These are phyloP conservation scores for Pleoardoris graminearum DNA, from an alignment of 2,329 filamentous ascomycete species.

Conservation along the genomic window DNA sequence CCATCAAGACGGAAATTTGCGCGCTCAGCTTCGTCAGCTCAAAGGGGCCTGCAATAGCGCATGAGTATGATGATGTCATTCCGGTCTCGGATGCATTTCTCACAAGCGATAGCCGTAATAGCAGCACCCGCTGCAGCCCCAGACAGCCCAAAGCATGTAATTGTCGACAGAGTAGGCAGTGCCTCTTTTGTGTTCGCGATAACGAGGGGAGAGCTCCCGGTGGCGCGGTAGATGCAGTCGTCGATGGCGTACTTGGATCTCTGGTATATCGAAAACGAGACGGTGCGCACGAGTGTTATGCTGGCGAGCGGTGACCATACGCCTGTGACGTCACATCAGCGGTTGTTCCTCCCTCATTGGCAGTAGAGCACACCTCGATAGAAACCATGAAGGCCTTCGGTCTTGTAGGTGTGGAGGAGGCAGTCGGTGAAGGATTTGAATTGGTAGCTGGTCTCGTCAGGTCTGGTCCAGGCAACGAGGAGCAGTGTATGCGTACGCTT, in stretches of 20 bases:
- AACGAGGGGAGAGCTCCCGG: conserved; percentile 71
- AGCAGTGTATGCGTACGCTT: conserved; percentile 56
- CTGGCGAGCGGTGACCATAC: conserved; percentile 79
- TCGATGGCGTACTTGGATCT: conserved; percentile 74
- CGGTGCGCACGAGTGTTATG: conserved; percentile 75
- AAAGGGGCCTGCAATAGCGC: conserved; percentile 65
- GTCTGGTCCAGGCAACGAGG: conserved; percentile 3
- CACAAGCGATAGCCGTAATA: conserved; percentile 78
- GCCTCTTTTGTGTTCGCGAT: conserved; percentile 72
- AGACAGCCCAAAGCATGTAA: conserved; percentile 75
- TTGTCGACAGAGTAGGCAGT: conserved; percentile 72
- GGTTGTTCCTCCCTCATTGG: conserved; percentile 8
- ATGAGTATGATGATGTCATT: background rate
- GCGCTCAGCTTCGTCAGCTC: conserved; percentile 88
- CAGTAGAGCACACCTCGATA: conserved; percentile 54
- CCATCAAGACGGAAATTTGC: conserved; percentile 79
- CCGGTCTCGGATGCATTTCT: conserved; percentile 9
- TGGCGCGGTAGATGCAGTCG: conserved; percentile 66
- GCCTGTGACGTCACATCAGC: conserved; percentile 48
- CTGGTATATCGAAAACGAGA: conserved; percentile 81
- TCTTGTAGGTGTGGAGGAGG: conserved; percentile 71
- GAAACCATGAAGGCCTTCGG: conserved; percentile 55
- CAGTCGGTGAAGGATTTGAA: conserved; percentile 76
- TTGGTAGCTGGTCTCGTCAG: conserved; percentile 58
- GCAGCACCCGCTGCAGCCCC: conserved; percentile 78